Base-by-base conservation (phyloP, 2,329 filamentous ascomycete genomes). In the Phyllosticta citriasiana region DNA sequence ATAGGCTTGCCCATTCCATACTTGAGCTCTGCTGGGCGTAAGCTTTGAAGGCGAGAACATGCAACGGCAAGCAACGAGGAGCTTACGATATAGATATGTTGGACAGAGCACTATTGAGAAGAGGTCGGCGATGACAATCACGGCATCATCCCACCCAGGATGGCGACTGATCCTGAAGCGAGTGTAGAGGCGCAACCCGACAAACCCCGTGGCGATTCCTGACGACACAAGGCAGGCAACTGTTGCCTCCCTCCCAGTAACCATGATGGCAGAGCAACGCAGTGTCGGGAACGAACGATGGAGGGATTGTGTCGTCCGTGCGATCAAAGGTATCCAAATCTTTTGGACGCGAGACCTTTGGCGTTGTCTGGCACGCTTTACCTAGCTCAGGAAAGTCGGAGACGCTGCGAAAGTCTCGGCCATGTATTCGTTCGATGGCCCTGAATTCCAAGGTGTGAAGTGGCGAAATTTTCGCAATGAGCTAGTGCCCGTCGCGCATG, bases 161-260 rank as follows among this genome's bases (percentile, higher is more conserved):
- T 62, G 53, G n/a, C 51, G 60, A 27, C 50, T 57, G 55, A 62
- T 51, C 1, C 2, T 47, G 55, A 62, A 52, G 7, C 60, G 60
- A 24, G 60, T 62, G 12, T 51, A 57, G 14, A 62, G 5, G 14
- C 60, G 47, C 7, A 62, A 26, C 19, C 25, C 55, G 16, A 62
- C 60, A 35, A 62, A 57, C 9, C 57, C 24, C 1, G 33, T 12
- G 14, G 60, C 55, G 6, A 62, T 47, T 14, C 19, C 59, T 7
- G 59, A 53, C 40, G 53, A 61, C 7, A 61, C 40, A 9, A 61
- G 33, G 40, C 54, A 56, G n/a, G 47, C 50, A 16, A 61, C 54
- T 50, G 47, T 47, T 4, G 59, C 53, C 10, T 53, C 59, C 40
- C 30, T 53, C 4, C 59, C 59, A 25, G 53, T 53, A 50, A 47